Evolutionary conservation across 2,329 filamentous ascomycete species (phyloP), one percentile per base, ranked within the genome.

Genomic region (Fusarium hainanense): DNA sequence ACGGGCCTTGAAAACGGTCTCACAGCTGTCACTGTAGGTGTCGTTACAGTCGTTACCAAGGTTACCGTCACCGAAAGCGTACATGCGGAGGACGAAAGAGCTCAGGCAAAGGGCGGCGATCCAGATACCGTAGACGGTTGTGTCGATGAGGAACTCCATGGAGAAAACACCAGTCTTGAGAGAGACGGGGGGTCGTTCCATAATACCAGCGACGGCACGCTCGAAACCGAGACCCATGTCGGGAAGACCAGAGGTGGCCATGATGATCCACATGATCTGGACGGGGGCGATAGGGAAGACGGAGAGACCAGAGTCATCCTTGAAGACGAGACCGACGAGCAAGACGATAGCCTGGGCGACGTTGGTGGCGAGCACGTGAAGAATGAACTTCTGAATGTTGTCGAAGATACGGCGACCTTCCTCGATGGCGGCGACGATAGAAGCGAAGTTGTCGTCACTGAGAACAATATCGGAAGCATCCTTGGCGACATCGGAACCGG

Each of bases 251-350:
- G 89, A 92, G 1, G 91, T 94, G 54, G 92, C 86, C 90, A 93
- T 93, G 77, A 93, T 93, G 69, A 94, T 90, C 92, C 91, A 94
- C 49, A 94, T 84, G 68, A 93, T 92, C 71, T 93, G 88, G n/a
- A 93, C 89, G 0, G 91, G 91, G 0, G 90, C 84, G 4, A 93
- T 84, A 0, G 91, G 91, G 76, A 93, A 93, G 7, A 93, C 91
- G 0, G 91, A 93, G 16, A 92, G 82, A 2, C 85, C 82, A 14
- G 82, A 82, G 3, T 75, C 66, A 71, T 93, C 91, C 79, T 93
- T 92, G 82, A 93, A 93, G 0, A 83, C 88, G 3, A 93, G 85
- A 54, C 92, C 91, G 44, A 93, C 87, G 6, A 93, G 86, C 11
- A 93, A 82, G 0, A 89, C 90, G 56, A 87, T 84, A 1, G 90